phyloP scores from a whole-genome alignment of 1,139 yeast species.

The Suhomyces kunorum region DNA sequence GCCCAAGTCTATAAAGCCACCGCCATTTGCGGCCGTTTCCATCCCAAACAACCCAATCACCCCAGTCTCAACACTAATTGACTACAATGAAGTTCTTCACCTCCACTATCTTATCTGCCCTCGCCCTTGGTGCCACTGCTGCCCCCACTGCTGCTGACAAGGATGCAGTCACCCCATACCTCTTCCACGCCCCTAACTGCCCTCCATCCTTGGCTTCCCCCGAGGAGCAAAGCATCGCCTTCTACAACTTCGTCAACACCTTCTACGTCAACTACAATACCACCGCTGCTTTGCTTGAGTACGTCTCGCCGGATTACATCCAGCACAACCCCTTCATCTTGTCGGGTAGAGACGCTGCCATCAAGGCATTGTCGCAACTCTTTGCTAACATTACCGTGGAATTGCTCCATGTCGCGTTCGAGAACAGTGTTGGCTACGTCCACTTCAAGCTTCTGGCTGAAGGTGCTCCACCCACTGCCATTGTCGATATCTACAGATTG shows the following conservation, averaged over 20 bases:
- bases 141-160: background rate
- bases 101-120: background rate
- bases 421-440: constrained; percentile 1
- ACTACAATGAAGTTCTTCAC: constrained; percentile 2
- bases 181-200: constrained; percentile 3
- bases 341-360: constrained; percentile 1
- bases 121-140: background rate
- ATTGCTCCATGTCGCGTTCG: constrained; percentile 1
- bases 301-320: constrained; percentile 3
- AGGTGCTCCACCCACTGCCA: background rate
- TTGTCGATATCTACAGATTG: constrained; percentile 4
- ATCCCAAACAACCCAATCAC: background rate
- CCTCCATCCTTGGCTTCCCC: constrained; percentile 3
- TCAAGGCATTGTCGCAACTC: background rate
- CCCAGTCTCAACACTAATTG: background rate
- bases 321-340: constrained; percentile 4
- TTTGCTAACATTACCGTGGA: background rate
- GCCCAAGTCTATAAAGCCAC: background rate
- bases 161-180: background rate
- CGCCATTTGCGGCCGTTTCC: background rate
- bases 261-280: constrained; percentile 4
- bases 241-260: constrained; percentile 5
- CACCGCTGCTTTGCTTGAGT: constrained; percentile 1
- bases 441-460: constrained; percentile 1
- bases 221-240: background rate